Evolutionary conservation across 495 filamentous ascomycete genomes (phyloP), one percentile per base, ranked within the genome.

Genomic region (Neurospora sublineolata): DNA sequence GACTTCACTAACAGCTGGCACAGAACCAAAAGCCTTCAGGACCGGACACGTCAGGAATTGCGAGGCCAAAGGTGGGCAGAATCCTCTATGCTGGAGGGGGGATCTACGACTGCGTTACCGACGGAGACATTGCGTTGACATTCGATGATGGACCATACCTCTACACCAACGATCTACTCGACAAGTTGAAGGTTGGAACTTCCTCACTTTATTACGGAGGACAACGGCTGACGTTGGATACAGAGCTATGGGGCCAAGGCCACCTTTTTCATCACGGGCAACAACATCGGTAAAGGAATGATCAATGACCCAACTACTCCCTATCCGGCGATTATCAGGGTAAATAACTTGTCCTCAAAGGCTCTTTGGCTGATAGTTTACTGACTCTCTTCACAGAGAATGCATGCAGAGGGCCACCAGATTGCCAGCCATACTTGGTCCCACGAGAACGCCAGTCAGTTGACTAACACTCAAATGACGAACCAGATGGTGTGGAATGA

Each of bases 341-440:
- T 85, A 77, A 58, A 77, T 68, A 68, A 64, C 39, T 69, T 69
- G 14, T 69, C 73, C 37, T 68, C 68, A 33, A 46, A 70, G 30
- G 14, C 37, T 14, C 37, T 70, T 12, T 23, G 9, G 27, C 3
- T 4, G 1, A 42, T 67, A 71, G 67, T 4, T 67, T 1, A 69
- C 75, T 82, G 68, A 84, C 76, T 41, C 27, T 14, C 12, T 20
- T 36, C 71, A 4, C 36, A 79, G 76, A 74, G 75, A 87, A 82
- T 89, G 91, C 73, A 93, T 90, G 90, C 79, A 84, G 72, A 83
- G 73, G 92, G 92, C n/a, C 93, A 97, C 77, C 93, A 95, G 77
- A 83, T 97, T 70, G 93, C 90, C 37, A 91, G 89, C 75, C 93
- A 97, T 75, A 95, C 91, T 1, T 97, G 92, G 92, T 92, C 90